Evolutionary conservation across 228 moss, liverwort and hornwort species (phyloP).

Genomic region (Sphagnum fallax): DNA sequence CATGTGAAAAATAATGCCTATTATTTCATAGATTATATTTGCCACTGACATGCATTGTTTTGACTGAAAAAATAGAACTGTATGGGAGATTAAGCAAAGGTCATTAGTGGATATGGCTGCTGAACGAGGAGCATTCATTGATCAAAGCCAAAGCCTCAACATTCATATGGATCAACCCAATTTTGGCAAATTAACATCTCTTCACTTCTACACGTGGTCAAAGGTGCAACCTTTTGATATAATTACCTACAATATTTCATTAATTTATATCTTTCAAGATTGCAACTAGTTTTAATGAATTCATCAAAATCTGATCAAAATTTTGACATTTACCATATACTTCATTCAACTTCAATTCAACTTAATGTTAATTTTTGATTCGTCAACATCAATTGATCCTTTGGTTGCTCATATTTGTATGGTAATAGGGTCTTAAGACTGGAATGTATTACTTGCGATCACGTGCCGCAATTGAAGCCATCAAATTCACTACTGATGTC

Average conservation of each 20-base stretch:
- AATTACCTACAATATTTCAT: too few relatives aligned
- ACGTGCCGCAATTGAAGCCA: conserved; percentile 84
- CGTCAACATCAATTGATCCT: too few relatives aligned
- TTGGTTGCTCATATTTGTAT: too few relatives aligned
- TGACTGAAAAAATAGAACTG: conserved; percentile 32
- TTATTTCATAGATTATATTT: too few relatives aligned
- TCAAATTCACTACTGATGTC: conserved; percentile 80
- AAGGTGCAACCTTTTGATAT: conserved; percentile 23
- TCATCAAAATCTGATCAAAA: too few relatives aligned
- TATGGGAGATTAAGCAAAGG: conserved; percentile 97
- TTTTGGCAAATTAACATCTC: conserved; percentile 87
- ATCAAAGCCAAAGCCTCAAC: conserved; percentile 94
- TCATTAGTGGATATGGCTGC: conserved; percentile 95
- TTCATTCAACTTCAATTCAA: too few relatives aligned
- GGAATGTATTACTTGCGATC: conserved; percentile 97
- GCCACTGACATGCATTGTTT: too few relatives aligned
- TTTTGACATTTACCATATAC: too few relatives aligned
- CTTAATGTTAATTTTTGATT: too few relatives aligned
- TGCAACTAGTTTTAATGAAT: too few relatives aligned
- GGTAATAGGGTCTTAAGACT: conserved; percentile 66
- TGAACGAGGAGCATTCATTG: conserved; percentile 79
- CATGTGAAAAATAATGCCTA: too few relatives aligned
- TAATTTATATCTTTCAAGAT: too few relatives aligned
- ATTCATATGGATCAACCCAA: conserved; percentile 92
- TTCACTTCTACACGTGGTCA: conserved; percentile 87